Conservation (phyloP, 257 asterid genomes). For the Gentiana straminea region DNA sequence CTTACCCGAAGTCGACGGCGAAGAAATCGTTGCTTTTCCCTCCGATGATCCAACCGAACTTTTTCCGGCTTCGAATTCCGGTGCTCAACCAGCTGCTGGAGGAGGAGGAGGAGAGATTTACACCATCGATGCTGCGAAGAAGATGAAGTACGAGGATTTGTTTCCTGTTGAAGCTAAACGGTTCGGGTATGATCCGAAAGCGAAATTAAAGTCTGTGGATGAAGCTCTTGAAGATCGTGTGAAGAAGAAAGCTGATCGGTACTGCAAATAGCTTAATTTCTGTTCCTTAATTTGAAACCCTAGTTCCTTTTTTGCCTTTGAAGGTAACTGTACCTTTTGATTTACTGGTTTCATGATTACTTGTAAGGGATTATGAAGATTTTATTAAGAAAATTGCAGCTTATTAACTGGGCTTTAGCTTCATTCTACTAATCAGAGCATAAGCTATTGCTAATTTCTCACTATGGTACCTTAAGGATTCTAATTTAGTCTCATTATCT, state of each 20-base stretch:
- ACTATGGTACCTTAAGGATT: constrained; percentile 74
- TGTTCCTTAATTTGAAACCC: neutral
- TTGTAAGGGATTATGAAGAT: too few relatives aligned
- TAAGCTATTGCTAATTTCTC: constrained; percentile 73
- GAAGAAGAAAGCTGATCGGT: constrained; percentile 95
- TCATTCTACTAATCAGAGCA: constrained; percentile 37
- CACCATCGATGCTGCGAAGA: constrained; percentile 93
- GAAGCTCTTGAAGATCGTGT: constrained; percentile 93
- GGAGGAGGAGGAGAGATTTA: constrained; percentile 27
- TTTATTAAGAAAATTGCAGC: too few relatives aligned
- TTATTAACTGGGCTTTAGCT: too few relatives aligned
- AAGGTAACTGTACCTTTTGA: neutral
- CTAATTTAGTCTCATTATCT: constrained; percentile 40
- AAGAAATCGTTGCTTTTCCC: neutral
- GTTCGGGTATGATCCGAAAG: constrained; percentile 73
- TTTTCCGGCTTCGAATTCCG: constrained; percentile 26
- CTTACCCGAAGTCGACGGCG: constrained; percentile 1
- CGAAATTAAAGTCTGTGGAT: constrained; percentile 59
- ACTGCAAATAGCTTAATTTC: constrained; percentile 50
- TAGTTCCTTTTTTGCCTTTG: neutral
- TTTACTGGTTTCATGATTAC: too few relatives aligned
- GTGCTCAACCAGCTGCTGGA: constrained; percentile 21
- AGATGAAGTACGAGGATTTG: constrained; percentile 88
- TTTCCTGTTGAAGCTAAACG: constrained; percentile 81
- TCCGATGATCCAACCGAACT: constrained; percentile 25